phyloP scores from a whole-genome alignment of 495 filamentous ascomycete genomes.

The Hypoxylon rickii region DNA sequence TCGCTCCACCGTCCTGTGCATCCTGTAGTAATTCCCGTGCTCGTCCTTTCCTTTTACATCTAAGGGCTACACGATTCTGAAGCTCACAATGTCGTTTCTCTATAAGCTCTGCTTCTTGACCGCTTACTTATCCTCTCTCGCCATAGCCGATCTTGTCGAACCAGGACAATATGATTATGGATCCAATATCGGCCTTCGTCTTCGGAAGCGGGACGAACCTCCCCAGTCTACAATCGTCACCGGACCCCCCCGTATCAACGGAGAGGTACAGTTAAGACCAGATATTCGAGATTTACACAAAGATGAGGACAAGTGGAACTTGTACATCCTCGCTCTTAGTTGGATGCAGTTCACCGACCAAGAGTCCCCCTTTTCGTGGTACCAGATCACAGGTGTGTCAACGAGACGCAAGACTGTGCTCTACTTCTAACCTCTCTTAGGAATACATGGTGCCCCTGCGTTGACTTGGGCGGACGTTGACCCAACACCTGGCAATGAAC shows the following conservation, averaged over 20 bases:
- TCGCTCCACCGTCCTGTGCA: slow-evolving; percentile 13
- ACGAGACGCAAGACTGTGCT: neutral
- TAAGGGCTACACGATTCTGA: neutral
- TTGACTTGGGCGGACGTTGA: slow-evolving; percentile 61
- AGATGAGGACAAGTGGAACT: slow-evolving; percentile 60
- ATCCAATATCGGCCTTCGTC: slow-evolving; percentile 36
- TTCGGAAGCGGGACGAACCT: slow-evolving; percentile 27
- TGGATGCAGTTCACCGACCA: slow-evolving; percentile 60
- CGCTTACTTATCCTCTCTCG: slow-evolving; percentile 9
- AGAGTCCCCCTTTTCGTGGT: slow-evolving; percentile 59
- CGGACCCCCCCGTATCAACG: slow-evolving; percentile 34
- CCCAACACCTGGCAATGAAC: slow-evolving; percentile 48
- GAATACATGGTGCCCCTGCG: slow-evolving; percentile 68
- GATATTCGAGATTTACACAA: slow-evolving; percentile 64
- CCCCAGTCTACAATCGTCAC: slow-evolving; percentile 35
- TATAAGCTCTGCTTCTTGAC: slow-evolving; percentile 8
- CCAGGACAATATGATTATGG: slow-evolving; percentile 48
- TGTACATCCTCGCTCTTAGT: slow-evolving; percentile 61
- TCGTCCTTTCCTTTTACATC: slow-evolving; percentile 8
- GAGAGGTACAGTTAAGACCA: slow-evolving; percentile 33
- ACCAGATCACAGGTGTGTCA: slow-evolving; percentile 60
- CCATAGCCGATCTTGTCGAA: slow-evolving; percentile 15
- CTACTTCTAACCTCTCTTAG: slow-evolving; percentile 40
- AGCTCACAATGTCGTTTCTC: slow-evolving; percentile 15
- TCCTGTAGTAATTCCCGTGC: slow-evolving; percentile 8